Percentiles rank a stretch among this genome's conserved stretches.
Evolutionary conservation across 768 basidiomycete species (phyloP).

Genomic region (Daedalea quercina): DNA sequence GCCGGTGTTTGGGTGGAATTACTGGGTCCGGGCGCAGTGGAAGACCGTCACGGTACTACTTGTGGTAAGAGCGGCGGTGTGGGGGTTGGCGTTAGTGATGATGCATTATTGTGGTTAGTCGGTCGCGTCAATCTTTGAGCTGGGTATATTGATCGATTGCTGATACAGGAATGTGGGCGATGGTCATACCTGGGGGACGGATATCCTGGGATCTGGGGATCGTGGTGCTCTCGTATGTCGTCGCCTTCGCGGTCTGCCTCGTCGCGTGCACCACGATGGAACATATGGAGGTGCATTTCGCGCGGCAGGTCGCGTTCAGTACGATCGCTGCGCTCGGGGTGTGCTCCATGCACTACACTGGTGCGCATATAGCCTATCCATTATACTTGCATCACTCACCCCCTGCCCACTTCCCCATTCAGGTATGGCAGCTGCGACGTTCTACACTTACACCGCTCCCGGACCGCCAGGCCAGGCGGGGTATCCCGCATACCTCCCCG

Average conservation of each 20-base stretch:
- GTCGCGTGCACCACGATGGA: conserved; percentile 20
- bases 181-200: conserved; percentile 20
- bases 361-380: conserved; percentile 7
- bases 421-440: conserved; percentile 24
- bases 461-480: conserved; percentile 10
- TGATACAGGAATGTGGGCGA: conserved; percentile 23
- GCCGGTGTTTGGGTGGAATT: conserved; percentile 18
- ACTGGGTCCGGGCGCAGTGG: conserved; percentile 17
- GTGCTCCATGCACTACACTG: conserved; percentile 25
- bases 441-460: conserved; percentile 19
- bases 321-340: conserved; percentile 19
- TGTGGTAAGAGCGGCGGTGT: conserved; percentile 17
- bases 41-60: conserved; percentile 13
- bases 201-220: conserved; percentile 17
- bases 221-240: conserved; percentile 20
- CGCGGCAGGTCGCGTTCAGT: conserved; percentile 21
- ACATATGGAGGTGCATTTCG: conserved; percentile 24
- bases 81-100: conserved; percentile 21
- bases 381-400: background rate
- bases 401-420: background rate
- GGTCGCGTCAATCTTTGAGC: background rate
- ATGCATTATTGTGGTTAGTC: conserved; percentile 25
- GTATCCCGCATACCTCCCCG: conserved; percentile 20
- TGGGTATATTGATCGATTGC: background rate
- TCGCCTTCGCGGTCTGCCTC: conserved; percentile 21